Conservation (phyloP, 2,329 filamentous ascomycete species). For the Cercospora citrullina region DNA sequence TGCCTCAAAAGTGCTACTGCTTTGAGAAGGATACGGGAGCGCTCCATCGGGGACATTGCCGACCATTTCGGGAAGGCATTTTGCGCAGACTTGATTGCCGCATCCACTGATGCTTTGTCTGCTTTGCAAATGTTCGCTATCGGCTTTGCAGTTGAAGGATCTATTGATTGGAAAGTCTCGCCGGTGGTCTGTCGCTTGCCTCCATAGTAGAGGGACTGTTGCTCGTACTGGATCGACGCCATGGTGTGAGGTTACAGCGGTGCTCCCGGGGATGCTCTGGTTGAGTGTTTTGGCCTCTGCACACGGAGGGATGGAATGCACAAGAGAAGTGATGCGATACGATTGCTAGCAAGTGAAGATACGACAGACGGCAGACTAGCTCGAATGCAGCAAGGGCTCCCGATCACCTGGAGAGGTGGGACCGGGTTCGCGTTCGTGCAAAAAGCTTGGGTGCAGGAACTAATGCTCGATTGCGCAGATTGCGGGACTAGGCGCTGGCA, state of each 20-base stretch:
- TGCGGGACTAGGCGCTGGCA: background rate
- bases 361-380: background rate
- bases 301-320: constrained; percentile 1
- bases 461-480: constrained; percentile 8
- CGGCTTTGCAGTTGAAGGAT: constrained; percentile 69
- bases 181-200: constrained; percentile 65
- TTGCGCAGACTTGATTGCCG: constrained; percentile 69
- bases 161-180: constrained; percentile 66
- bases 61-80: constrained; percentile 76
- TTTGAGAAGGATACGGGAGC: constrained; percentile 74
- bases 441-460: background rate
- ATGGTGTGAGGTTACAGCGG: constrained; percentile 16
- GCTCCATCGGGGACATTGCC: constrained; percentile 68
- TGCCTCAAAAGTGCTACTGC: constrained; percentile 72
- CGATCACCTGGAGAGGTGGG: constrained; percentile 2
- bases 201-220: constrained; percentile 65
- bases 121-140: constrained; percentile 63
- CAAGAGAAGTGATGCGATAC: constrained; percentile 2
- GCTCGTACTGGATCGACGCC: constrained; percentile 29
- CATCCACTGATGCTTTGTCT: constrained; percentile 66
- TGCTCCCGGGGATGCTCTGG: background rate
- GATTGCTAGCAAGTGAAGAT: background rate
- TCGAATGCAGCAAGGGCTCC: constrained; percentile 4
- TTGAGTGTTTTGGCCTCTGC: background rate
- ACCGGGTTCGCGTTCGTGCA: background rate